Base-by-base conservation (phyloP, 306 rosid species). In the Vicia sativa region DNA sequence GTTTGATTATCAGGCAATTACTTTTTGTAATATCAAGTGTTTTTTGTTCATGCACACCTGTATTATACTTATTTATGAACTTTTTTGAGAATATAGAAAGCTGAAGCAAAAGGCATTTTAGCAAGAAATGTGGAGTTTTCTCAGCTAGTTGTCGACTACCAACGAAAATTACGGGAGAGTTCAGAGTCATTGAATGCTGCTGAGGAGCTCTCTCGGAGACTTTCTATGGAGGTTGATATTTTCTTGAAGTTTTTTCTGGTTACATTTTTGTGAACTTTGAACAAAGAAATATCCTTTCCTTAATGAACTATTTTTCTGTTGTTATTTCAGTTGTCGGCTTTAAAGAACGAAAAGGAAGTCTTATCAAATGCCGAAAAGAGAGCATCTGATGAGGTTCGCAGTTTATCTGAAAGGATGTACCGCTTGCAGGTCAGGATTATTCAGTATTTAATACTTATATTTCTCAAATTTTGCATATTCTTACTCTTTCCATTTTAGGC, bases 81-180 rank as follows among this genome's bases (percentile, higher is more conserved):
- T 75, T 71, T 55, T 14, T 14, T 84, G 65, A 11, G 14, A 43
- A 73, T 62, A 64, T 81, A 93, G 97, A 88, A 86, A 84, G 77
- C 62, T 9, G 97, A 93, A 84, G 67, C 77, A 39, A 85, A 85
- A 61, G 86, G 90, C 41, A 56, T 88, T 68, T 68, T 90, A 60
- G 84, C 84, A 29, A 89, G 99, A 77, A 93, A 93, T 73, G 83
- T 90, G 57, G 97, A 90, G 71, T 93, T 93, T 65, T 88, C 99
- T 39, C 97, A 88, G 76, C 73, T 88, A 71, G 62, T 93, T 69
- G 79, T 93, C 46, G 90, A 90, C 72, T 88, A 90, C 81, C 99
- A 93, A 75, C 72, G 83, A 38, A 93, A 88, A 77, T 66, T 88
- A 67, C 97, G 97, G 38, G 95, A 90, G 78, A 83, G 81, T 80